Evolutionary conservation across 2,329 filamentous ascomycete genomes (phyloP).

Genomic region (Escovopsis sp.): DNA sequence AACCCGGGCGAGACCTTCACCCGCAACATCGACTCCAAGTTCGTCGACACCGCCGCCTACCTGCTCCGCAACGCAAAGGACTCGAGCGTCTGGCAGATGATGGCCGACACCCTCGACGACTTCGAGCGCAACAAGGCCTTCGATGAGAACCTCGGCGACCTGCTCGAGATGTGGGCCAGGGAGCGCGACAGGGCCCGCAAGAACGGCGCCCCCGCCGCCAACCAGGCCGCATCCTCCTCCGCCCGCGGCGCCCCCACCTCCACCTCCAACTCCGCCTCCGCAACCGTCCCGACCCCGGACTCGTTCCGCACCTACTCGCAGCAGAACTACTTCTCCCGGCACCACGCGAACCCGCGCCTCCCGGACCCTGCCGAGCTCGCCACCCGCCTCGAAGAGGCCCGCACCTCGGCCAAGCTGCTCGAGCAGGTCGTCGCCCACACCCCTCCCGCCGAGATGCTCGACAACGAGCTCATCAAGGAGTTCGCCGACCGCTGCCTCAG

Average conservation of each 20-base stretch:
- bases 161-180: constrained; percentile 79
- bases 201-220: no score
- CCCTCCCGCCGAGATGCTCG: constrained; percentile 55
- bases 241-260: constrained; percentile 2
- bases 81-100: constrained; percentile 64
- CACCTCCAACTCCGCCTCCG: constrained; percentile 7
- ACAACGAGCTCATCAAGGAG: constrained; percentile 83
- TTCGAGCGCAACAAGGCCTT: constrained; percentile 57
- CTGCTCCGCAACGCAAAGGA: constrained; percentile 59
- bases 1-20: constrained; percentile 87
- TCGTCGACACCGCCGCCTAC: constrained; percentile 60
- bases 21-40: constrained; percentile 76
- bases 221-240: no score
- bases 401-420: constrained; percentile 82
- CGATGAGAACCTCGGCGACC: constrained; percentile 56
- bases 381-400: constrained; percentile 75
- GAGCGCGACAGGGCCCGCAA: constrained; percentile 54
- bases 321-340: constrained; percentile 44
- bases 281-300: constrained; percentile 1
- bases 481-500: constrained; percentile 76
- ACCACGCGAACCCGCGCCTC: constrained; percentile 31
- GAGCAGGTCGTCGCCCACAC: constrained; percentile 83
- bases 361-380: constrained; percentile 66
- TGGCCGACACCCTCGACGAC: constrained; percentile 72
- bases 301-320: constrained; percentile 21